These are phyloP conservation scores for Reticulascus tulasneorum DNA, from an alignment of 2,329 filamentous ascomycete genomes.

Conservation along the genomic window DNA sequence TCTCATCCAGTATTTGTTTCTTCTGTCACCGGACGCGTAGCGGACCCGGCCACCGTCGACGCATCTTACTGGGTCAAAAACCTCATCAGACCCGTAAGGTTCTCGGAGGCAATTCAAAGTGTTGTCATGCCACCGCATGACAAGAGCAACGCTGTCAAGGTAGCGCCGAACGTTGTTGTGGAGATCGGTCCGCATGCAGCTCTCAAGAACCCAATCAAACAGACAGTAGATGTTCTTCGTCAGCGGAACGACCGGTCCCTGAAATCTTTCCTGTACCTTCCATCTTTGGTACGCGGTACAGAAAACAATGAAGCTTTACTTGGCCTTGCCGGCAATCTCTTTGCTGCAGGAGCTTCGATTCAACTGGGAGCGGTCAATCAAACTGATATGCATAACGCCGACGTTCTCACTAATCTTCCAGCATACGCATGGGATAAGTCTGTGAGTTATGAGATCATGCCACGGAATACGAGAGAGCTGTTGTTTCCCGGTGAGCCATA, in stretches of 20 bases:
- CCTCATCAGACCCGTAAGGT: conserved; percentile 33
- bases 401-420: conserved; percentile 32
- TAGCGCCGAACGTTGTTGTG: conserved; percentile 27
- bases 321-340: conserved; percentile 23
- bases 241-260: too few relatives aligned
- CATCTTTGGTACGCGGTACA: conserved; percentile 35
- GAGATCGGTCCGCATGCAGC: conserved; percentile 47
- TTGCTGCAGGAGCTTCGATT: not conserved
- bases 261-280: not conserved
- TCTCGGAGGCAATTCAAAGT: conserved; percentile 34
- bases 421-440: conserved; percentile 45
- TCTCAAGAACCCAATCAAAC: conserved; percentile 44
- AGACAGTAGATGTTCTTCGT: conserved; percentile 41
- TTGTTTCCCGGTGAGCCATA: conserved; percentile 32
- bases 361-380: not conserved
- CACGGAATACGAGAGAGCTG: conserved; percentile 35
- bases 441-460: conserved; percentile 41
- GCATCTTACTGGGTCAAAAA: conserved; percentile 40
- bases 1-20: conserved; percentile 1
- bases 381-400: not conserved
- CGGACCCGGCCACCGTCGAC: not conserved
- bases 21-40: conserved; percentile 1
- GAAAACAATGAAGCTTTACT: conserved; percentile 43
- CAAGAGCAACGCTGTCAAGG: not conserved
- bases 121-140: not conserved